These are phyloP conservation scores for Trematosphaeria pertusa DNA, from an alignment of 2,329 filamentous ascomycete species.

Conservation along the genomic window DNA sequence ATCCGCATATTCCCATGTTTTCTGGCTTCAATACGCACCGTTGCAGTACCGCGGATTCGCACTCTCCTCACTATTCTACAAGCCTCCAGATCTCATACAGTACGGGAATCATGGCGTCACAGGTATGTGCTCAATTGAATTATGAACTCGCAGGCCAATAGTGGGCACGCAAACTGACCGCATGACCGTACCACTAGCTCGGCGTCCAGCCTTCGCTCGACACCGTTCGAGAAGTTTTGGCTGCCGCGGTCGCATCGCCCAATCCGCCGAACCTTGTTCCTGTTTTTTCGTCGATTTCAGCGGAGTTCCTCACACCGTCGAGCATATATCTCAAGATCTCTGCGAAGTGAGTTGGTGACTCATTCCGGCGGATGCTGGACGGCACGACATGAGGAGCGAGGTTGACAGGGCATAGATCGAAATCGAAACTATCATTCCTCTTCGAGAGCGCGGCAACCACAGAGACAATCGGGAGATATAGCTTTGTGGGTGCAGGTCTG, in stretches of 20 bases:
- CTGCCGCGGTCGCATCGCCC: constrained; percentile 57
- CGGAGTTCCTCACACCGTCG: constrained; percentile 93
- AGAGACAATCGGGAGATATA: constrained; percentile 92
- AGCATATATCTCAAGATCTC: constrained; percentile 93
- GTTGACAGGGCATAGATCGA: constrained; percentile 48
- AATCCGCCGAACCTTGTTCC: constrained; percentile 80
- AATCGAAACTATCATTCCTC: constrained; percentile 85
- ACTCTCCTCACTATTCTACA: not conserved
- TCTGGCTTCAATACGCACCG: constrained; percentile 1
- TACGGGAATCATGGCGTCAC: constrained; percentile 30
- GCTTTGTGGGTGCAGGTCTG: constrained; percentile 84
- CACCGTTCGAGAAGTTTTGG: constrained; percentile 63
- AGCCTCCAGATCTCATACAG: too few relatives aligned
- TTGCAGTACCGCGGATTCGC: not conserved
- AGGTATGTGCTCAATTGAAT: constrained; percentile 27
- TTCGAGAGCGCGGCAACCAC: constrained; percentile 93
- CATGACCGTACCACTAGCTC: constrained; percentile 45
- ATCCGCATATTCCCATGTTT: not conserved
- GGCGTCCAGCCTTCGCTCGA: constrained; percentile 67
- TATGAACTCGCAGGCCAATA: constrained; percentile 5
- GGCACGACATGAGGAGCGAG: not conserved
- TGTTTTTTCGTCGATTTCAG: constrained; percentile 82
- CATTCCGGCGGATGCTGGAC: constrained; percentile 17
- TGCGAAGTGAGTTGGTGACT: constrained; percentile 65
- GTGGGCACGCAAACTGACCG: constrained; percentile 31